Evolutionary conservation across 2,329 filamentous ascomycete species (phyloP), one percentile per base, ranked within the genome.

Genomic region (Rhynchosporium graminicola): DNA sequence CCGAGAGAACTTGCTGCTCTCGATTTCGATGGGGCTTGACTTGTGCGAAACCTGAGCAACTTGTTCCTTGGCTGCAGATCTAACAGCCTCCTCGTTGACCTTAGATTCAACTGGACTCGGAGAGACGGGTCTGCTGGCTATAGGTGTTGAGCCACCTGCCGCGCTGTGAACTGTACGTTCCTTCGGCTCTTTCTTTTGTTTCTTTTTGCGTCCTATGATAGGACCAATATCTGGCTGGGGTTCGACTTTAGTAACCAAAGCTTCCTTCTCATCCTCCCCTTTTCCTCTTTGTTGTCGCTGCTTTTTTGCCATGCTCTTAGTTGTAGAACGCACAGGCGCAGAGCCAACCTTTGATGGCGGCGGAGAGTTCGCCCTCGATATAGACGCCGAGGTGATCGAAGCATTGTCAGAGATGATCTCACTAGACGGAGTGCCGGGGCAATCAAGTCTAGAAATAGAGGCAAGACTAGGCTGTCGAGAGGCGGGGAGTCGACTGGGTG

Each of bases 141-240:
- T 65, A 26, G 72, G 71, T 10, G 71, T 72, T 57, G 72, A 71
- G 15, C 62, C 69, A 55, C 67, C 67, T 43, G 65, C 62, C 42
- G 67, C 66, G 52, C 64, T 73, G 69, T 76, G 77, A 1, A 71
- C 64, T 6, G 68, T 70, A 70, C 85, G 87, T 69, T 89, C 86
- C 76, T 92, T 94, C 80, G 90, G 87, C 69, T 89, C 86, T 76
- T 92, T 94, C 80, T 90, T 92, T 74, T 90, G 85, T 77, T 94
- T 95, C 80, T 92, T 94, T 80, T 92, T 92, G 58, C 91, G 85
- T 40, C 89, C 89, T 55, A 92, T 74, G 46, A 96, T 89, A 0
- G 91, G 91, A 7, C 86, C 91, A 67, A 83, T 79, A 9, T 80
- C 78, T 67, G 81, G 80, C 54, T 80, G 78, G 67, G 81, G 80